Evolutionary conservation across 768 basidiomycete species (phyloP).

Genomic region (Phallus indusiatus): DNA sequence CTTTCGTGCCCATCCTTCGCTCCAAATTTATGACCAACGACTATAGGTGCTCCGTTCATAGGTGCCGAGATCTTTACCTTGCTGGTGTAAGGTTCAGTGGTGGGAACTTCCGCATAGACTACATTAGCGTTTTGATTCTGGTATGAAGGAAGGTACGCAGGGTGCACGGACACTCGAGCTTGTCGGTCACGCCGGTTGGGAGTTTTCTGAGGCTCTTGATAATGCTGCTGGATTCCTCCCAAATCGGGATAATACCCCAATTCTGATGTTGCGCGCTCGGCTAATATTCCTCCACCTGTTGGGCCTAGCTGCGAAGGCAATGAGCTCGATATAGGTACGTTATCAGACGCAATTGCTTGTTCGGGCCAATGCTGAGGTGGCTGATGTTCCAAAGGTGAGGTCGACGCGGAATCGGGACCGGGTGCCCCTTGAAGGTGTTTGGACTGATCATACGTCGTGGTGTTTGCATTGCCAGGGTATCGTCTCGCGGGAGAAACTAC

Average conservation of each 20-base stretch:
- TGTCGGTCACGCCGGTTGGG: slow-evolving; percentile 44
- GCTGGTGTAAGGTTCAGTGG: slow-evolving; percentile 35
- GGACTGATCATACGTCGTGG: slow-evolving; percentile 44
- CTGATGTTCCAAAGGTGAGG: slow-evolving; percentile 35
- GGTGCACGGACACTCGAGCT: slow-evolving; percentile 56
- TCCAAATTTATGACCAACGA: slow-evolving; percentile 85
- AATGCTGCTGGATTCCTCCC: slow-evolving; percentile 20
- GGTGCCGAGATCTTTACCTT: slow-evolving; percentile 81
- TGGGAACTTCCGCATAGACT: slow-evolving; percentile 34
- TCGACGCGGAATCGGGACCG: slow-evolving; percentile 22
- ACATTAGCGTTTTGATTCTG: slow-evolving; percentile 28
- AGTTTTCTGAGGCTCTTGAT: slow-evolving; percentile 38
- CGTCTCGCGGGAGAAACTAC: slow-evolving; percentile 49
- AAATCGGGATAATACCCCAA: slow-evolving; percentile 73
- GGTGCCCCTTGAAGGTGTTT: slow-evolving; percentile 49
- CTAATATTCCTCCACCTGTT: slow-evolving; percentile 19
- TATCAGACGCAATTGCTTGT: slow-evolving; percentile 42
- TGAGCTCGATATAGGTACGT: slow-evolving; percentile 51
- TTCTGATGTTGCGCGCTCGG: slow-evolving; percentile 67
- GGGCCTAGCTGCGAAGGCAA: slow-evolving; percentile 38
- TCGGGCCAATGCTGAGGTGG: slow-evolving; percentile 32
- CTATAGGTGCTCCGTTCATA: slow-evolving; percentile 75
- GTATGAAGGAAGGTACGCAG: slow-evolving; percentile 34
- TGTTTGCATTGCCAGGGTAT: slow-evolving; percentile 43
- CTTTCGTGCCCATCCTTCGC: slow-evolving; percentile 44